A percentile compares a stretch with the other conserved stretches of the same genome.
Conservation (phyloP, 768 basidiomycete genomes). For the Lactarius tabidus region DNA sequence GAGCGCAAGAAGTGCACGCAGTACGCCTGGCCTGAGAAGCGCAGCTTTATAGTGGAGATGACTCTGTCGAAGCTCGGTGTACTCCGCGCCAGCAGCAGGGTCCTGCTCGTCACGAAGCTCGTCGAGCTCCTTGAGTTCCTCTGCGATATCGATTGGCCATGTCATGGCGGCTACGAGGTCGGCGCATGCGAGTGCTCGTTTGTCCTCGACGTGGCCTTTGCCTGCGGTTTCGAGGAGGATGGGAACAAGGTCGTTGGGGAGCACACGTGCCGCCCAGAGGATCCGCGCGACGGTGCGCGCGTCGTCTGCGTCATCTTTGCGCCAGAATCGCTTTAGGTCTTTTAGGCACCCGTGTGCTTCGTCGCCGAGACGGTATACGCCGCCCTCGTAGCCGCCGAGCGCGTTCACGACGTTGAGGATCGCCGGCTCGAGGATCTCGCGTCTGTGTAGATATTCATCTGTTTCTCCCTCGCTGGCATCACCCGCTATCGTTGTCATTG, state of each 20-base stretch:
- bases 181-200: constrained; percentile 73
- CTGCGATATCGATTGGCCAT: constrained; percentile 96
- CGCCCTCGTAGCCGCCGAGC: constrained; percentile 68
- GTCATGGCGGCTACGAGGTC: constrained; percentile 97
- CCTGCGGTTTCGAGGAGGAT: constrained; percentile 81
- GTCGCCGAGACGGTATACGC: constrained; percentile 72
- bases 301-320: constrained; percentile 95
- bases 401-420: constrained; percentile 76
- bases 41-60: constrained; percentile 90
- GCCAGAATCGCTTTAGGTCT: constrained; percentile 93
- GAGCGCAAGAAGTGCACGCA: constrained; percentile 70
- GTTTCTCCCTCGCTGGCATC: constrained; percentile 32
- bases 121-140: constrained; percentile 89
- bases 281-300: constrained; percentile 93
- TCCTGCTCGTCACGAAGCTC: constrained; percentile 81
- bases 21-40: constrained; percentile 60
- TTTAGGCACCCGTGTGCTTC: constrained; percentile 80
- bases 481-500: not conserved
- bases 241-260: constrained; percentile 84
- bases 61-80: constrained; percentile 73
- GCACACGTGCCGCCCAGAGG: constrained; percentile 81
- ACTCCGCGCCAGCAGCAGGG: constrained; percentile 77
- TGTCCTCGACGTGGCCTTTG: constrained; percentile 73
- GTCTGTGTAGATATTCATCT: constrained; percentile 37
- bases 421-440: constrained; percentile 59